A percentile compares a stretch with the other conserved stretches of the same genome.
Conservation (phyloP, 495 filamentous ascomycete genomes). For the Penicillium antarcticum region DNA sequence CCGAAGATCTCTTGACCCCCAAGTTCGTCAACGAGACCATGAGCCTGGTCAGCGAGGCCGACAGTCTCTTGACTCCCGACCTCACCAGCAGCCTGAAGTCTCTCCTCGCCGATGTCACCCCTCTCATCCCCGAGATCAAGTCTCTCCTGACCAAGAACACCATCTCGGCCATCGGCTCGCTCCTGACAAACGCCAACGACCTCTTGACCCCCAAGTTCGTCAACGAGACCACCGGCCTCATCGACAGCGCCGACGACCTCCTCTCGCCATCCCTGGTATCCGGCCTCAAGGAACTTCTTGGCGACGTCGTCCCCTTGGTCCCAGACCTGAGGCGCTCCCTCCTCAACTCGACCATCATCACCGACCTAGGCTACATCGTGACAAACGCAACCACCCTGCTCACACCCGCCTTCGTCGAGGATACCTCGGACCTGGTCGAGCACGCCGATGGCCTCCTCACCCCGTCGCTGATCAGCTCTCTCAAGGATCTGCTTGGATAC, state of each 20-base stretch:
- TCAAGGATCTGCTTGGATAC: conserved; percentile 31
- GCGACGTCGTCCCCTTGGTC: conserved; percentile 30
- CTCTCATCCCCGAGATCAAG: conserved; percentile 24
- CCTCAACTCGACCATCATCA: conserved; percentile 32
- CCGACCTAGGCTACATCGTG: conserved; percentile 33
- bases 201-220: conserved; percentile 37
- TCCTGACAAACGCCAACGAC: conserved; percentile 38
- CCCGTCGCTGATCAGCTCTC: conserved; percentile 27
- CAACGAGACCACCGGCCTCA: conserved; percentile 36
- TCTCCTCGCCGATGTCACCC: conserved; percentile 6
- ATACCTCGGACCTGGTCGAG: conserved; percentile 29
- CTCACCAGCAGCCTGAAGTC: conserved; percentile 11
- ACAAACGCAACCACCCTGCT: conserved; percentile 36
- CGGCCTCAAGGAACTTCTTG: conserved; percentile 28
- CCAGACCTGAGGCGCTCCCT: conserved; percentile 24
- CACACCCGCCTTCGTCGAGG: conserved; percentile 29
- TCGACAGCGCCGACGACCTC: conserved; percentile 39
- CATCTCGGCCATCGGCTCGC: conserved; percentile 23
- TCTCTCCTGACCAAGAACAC: conserved; percentile 15
- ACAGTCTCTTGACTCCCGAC: conserved; percentile 8
- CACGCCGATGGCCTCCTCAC: conserved; percentile 36
- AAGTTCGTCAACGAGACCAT: conserved; percentile 34
- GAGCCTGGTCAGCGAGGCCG: conserved; percentile 12
- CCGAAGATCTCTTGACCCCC: conserved; percentile 35
- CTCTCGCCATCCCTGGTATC: conserved; percentile 27